These are phyloP conservation scores for Chalara sp. DNA, from an alignment of 2,329 filamentous ascomycete species.

Conservation along the genomic window DNA sequence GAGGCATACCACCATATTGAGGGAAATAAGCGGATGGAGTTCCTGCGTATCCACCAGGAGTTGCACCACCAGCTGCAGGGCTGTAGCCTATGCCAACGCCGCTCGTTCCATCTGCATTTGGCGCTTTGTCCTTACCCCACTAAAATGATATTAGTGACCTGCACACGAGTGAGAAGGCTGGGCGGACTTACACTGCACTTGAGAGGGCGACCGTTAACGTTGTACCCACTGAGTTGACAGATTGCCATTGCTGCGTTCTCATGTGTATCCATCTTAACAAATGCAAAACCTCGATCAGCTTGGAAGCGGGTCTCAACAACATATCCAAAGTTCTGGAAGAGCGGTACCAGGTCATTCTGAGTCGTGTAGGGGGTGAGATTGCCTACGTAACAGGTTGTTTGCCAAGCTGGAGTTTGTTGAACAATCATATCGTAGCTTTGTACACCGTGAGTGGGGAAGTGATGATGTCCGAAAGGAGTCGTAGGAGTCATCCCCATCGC, in stretches of 20 bases:
- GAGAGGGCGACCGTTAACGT: constrained; percentile 90
- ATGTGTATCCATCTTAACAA: constrained; percentile 98
- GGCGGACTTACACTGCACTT: constrained; percentile 88
- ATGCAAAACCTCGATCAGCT: constrained; percentile 94
- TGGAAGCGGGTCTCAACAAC: constrained; percentile 97
- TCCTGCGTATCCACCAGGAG: constrained; percentile 63
- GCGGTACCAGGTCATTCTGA: constrained; percentile 90
- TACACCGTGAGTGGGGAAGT: constrained; percentile 93
- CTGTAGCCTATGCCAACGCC: constrained; percentile 65
- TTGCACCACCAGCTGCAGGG: constrained; percentile 65
- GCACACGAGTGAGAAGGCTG: constrained; percentile 5
- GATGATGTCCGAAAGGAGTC: constrained; percentile 92
- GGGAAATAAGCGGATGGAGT: constrained; percentile 82
- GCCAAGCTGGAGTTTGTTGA: constrained; percentile 91
- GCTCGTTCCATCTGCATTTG: constrained; percentile 70
- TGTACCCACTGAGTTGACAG: constrained; percentile 95
- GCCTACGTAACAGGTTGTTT: constrained; percentile 96
- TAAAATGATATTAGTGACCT: constrained; percentile 37
- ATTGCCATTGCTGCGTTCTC: constrained; percentile 98
- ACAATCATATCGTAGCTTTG: constrained; percentile 98
- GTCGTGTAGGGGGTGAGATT: constrained; percentile 97
- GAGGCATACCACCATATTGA: constrained; percentile 72
- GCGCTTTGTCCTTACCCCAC: constrained; percentile 96
- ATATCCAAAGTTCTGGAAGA: constrained; percentile 98
- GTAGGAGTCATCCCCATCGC: constrained; percentile 98